Evolutionary conservation across 257 asterid genomes (phyloP), one percentile per base, ranked within the genome.

Genomic region (Ligustrum vulgare): DNA sequence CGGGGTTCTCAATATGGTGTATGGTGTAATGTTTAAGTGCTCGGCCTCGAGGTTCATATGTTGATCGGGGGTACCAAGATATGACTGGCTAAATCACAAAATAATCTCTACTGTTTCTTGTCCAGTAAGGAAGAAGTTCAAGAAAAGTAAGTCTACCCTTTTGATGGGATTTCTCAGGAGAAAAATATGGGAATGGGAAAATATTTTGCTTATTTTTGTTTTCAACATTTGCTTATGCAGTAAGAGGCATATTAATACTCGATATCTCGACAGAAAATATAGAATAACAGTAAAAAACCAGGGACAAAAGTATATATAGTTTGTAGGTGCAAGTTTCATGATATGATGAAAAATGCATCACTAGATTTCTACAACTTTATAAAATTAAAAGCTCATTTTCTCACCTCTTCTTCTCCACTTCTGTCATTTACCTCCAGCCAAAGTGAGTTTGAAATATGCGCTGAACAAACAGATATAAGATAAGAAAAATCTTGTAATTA

Each of bases 131-230:
- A 73, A 77, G 16, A 70, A 43, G 18, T 36, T 66, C 45, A 74
- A 75, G 67, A 75, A 75, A 75, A 69, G 47, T 39, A 9, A 10
- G 11, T 39, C 15, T 39, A 39, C 47, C 45, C 15, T 37, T 37
- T 37, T 12, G 45, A 37, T 37, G 75, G 62, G 72, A 6, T 68
- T 63, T 71, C 75, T 58, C 68, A 77, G 72, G 81, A 75, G 78
- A 75, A 71, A 16, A 74, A 64, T 2, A 91, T 87, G 96, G 76
- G 85, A 58, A 70, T 73, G 67, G 79, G 89, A 76, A 83, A 77
- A 82, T 84, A 75, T 43, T n/a, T 80, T 70, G 80, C 71, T 5
- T 77, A 45, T 25, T 39, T 86, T 43, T 28, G 31, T 28, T 28
- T 28, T 28, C 31, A 28, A 28, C 31, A 28, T 28, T n/a, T n/a